phyloP scores from a whole-genome alignment of 1,284 basidiomycete genomes.

The Phylloboletellus chloephorus region DNA sequence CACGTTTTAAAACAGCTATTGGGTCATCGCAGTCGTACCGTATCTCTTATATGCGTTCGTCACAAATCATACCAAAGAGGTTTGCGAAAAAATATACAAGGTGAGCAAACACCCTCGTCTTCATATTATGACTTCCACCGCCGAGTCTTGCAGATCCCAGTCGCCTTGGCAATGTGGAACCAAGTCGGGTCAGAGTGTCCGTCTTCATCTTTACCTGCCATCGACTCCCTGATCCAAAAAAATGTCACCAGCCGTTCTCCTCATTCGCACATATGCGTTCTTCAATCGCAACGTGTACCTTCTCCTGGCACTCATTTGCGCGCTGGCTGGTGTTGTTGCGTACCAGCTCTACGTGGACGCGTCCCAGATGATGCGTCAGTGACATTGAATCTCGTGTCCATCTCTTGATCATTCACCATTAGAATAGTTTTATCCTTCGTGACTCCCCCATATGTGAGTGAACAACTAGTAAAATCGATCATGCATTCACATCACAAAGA shows the following conservation, averaged over 20 bases:
- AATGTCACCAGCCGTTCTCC: slow-evolving; percentile 51
- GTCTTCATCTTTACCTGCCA: slow-evolving; percentile 17
- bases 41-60: slow-evolving; percentile 71
- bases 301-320: slow-evolving; percentile 53
- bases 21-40: slow-evolving; percentile 71
- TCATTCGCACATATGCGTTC: slow-evolving; percentile 79
- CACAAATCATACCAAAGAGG: slow-evolving; percentile 53
- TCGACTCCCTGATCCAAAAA: slow-evolving; percentile 14
- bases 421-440: slow-evolving; percentile 62
- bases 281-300: slow-evolving; percentile 70
- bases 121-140: slow-evolving; percentile 7
- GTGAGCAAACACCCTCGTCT: slow-evolving; percentile 31
- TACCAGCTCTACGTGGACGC: slow-evolving; percentile 76
- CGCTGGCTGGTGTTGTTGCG: slow-evolving; percentile 62
- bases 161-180: slow-evolving; percentile 77
- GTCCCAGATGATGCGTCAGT: slow-evolving; percentile 68
- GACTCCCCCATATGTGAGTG: slow-evolving; percentile 52
- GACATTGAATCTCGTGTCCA: neutral
- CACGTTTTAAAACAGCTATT: slow-evolving; percentile 46
- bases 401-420: slow-evolving; percentile 12
- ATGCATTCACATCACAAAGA: slow-evolving; percentile 18
- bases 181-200: slow-evolving; percentile 73
- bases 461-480: neutral
- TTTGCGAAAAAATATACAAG: slow-evolving; percentile 63
- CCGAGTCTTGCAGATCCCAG: slow-evolving; percentile 50